These are phyloP conservation scores for Pseudomonodictys pantanalensis DNA, from an alignment of 495 filamentous ascomycete species.

Conservation along the genomic window DNA sequence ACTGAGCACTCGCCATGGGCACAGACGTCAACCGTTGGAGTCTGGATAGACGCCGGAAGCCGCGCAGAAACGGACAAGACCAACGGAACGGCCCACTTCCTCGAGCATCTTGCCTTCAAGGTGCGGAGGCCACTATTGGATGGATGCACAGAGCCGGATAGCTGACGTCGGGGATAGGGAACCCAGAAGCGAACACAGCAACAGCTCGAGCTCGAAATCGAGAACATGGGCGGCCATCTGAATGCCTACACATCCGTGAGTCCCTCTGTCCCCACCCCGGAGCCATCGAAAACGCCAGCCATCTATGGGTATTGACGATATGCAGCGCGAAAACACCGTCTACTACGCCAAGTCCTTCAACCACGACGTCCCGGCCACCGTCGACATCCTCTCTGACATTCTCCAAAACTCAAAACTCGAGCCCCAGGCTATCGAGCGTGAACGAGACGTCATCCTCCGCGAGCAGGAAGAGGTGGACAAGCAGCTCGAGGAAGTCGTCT, in stretches of 20 bases:
- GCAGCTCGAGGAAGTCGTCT: conserved; percentile 98
- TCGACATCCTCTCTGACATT: conserved; percentile 98
- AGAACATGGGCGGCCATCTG: conserved; percentile 99
- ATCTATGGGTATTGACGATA: background rate
- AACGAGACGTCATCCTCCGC: conserved; percentile 95
- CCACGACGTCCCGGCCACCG: conserved; percentile 87
- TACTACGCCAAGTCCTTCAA: conserved; percentile 99
- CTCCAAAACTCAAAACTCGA: conserved; percentile 99
- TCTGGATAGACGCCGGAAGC: conserved; percentile 99
- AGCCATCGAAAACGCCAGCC: background rate
- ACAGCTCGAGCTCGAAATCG: conserved; percentile 97
- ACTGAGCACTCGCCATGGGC: conserved; percentile 98
- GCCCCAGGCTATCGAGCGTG: conserved; percentile 84
- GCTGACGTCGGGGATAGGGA: conserved; percentile 57
- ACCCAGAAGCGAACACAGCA: conserved; percentile 89
- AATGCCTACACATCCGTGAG: conserved; percentile 99
- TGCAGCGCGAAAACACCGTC: conserved; percentile 94
- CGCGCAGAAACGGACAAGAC: conserved; percentile 97
- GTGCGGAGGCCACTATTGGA: conserved; percentile 47
- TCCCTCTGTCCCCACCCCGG: conserved; percentile 29
- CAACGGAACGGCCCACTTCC: conserved; percentile 98
- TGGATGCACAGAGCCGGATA: background rate
- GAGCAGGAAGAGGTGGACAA: conserved; percentile 99
- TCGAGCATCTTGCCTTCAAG: conserved; percentile 99
- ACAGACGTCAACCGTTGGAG: conserved; percentile 96